Evolutionary conservation across 2,329 filamentous ascomycete species (phyloP).

Genomic region (Cadophora malorum): DNA sequence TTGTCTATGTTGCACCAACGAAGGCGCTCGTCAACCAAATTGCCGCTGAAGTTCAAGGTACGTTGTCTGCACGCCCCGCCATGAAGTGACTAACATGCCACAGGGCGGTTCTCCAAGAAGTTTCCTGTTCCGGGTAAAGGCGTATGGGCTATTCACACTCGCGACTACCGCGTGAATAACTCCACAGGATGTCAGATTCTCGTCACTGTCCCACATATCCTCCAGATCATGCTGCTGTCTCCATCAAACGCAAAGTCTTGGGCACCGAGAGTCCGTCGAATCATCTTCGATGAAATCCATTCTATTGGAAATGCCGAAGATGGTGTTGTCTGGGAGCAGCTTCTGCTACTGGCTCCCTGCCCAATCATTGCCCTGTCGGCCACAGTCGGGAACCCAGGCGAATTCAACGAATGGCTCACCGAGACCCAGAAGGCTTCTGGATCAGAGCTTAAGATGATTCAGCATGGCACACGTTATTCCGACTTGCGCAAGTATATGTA

Average conservation of each 20-base stretch:
- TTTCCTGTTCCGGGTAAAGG: slow-evolving; percentile 64
- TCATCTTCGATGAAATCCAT: slow-evolving; percentile 85
- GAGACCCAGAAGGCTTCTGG: slow-evolving; percentile 69
- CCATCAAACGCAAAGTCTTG: slow-evolving; percentile 70
- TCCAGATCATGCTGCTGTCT: slow-evolving; percentile 78
- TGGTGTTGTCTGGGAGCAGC: slow-evolving; percentile 79
- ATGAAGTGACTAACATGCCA: slow-evolving; percentile 19
- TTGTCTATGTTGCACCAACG: slow-evolving; percentile 82
- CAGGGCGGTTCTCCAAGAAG: slow-evolving; percentile 68
- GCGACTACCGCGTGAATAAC: slow-evolving; percentile 78
- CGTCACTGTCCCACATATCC: slow-evolving; percentile 78
- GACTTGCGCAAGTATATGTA: slow-evolving; percentile 80
- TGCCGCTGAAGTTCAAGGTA: slow-evolving; percentile 75
- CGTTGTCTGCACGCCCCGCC: not conserved
- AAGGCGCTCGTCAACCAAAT: slow-evolving; percentile 87
- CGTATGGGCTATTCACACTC: slow-evolving; percentile 80
- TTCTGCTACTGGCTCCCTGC: slow-evolving; percentile 75
- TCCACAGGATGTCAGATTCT: slow-evolving; percentile 75
- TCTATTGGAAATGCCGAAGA: slow-evolving; percentile 80
- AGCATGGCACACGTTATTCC: slow-evolving; percentile 74
- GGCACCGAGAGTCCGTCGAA: slow-evolving; percentile 72
- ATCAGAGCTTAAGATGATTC: slow-evolving; percentile 69
- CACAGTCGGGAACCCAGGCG: slow-evolving; percentile 76
- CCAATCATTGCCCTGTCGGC: slow-evolving; percentile 82
- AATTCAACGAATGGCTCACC: slow-evolving; percentile 73